Evolutionary conservation across 352 stramenopile genomes (phyloP), one percentile per base, ranked within the genome.

Genomic region (Lagenidium giganteum): DNA sequence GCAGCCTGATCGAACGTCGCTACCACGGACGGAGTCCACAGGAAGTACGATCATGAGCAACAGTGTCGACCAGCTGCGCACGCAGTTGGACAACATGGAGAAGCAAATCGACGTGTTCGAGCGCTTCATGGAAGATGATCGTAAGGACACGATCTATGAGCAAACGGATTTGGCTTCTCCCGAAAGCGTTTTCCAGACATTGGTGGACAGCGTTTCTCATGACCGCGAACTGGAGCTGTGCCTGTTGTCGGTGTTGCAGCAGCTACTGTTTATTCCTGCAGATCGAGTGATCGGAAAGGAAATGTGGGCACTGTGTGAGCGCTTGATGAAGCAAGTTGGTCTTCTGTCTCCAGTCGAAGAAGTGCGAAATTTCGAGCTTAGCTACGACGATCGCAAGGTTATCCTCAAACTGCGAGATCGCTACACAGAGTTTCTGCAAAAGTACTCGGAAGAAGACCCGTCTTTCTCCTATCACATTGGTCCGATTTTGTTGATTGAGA

Each of bases 81-180:
- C 79, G 36, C 80, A 93, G 33, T 47, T 93, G 16, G 80, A 93
- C 59, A 93, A 88, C 46, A 85, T 93, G 67, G 80, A 93, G 44
- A 90, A 89, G 45, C 80, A 93, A 42, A 93, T 93, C 34, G 80
- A 93, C 51, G 80, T 93, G 32, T 93, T 93, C 40, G 80, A 93
- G 47, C 70, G 78, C 13, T 93, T 93, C 35, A 90, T 90, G 80
- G 80, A 90, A 44, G 80, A 93, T 30, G 80, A 93, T 45, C 80
- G 80, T 12, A 90, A 90, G 62, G 72, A 90, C 51, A 90, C 80
- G 11, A 87, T 93, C 42, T 93, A 87, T 56, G 75, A 87, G 34
- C 59, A 73, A 26, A 93, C 80, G 5, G 80, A 93, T 47, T 52
- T 93, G 20, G 67, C 77, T 8, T 87, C 70, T 1, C 47, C 81